These are phyloP conservation scores for Eucalyptus globulus DNA, from an alignment of 345 rosid species.

Conservation along the genomic window DNA sequence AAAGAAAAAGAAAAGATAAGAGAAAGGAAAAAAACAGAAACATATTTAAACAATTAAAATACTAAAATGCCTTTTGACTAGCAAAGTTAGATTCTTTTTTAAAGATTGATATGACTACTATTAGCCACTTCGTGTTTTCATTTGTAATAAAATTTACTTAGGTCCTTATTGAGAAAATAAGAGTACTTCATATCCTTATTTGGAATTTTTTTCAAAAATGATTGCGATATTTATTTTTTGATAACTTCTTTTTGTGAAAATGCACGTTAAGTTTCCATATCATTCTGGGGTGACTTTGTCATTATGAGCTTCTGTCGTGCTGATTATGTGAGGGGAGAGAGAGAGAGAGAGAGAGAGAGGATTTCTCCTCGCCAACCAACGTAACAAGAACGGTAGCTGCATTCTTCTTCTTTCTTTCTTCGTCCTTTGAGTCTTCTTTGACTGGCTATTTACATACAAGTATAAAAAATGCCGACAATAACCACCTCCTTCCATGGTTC, in stretches of 20 bases:
- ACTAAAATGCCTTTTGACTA: too few species aligned
- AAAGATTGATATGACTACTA: too few species aligned
- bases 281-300: not conserved
- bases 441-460: not conserved
- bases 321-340: not conserved
- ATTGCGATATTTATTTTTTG: not conserved
- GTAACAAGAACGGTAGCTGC: not conserved
- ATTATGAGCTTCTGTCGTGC: not conserved
- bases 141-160: too few species aligned
- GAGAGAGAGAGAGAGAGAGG: not conserved
- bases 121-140: too few species aligned
- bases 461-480: too few species aligned
- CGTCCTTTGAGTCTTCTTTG: not conserved
- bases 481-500: not conserved
- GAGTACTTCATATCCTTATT: too few species aligned
- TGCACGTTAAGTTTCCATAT: not conserved
- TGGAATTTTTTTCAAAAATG: too few species aligned
- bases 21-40: too few species aligned
- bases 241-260: not conserved
- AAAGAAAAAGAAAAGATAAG: too few species aligned
- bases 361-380: not conserved
- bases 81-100: too few species aligned
- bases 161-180: too few species aligned
- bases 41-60: too few species aligned
- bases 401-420: not conserved